A percentile compares a stretch with the other conserved stretches of the same genome.
Evolutionary conservation across 768 basidiomycete genomes (phyloP).

Genomic region (Naganishia antarctica): DNA sequence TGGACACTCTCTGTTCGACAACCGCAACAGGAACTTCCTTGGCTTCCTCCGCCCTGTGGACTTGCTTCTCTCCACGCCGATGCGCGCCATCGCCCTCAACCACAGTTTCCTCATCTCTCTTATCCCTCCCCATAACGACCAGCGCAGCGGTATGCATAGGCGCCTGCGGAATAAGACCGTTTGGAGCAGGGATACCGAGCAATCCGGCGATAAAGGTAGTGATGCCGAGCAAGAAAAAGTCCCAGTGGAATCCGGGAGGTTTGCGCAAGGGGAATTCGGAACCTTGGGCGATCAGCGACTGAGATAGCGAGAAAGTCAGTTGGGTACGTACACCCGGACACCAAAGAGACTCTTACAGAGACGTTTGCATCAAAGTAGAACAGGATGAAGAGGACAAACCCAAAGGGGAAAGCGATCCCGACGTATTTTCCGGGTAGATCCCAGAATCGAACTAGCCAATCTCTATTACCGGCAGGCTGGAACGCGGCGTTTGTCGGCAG

Average conservation of each 20-base stretch:
- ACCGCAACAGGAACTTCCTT: constrained; percentile 57
- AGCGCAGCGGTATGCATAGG: constrained; percentile 88
- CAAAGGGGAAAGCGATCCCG: constrained; percentile 81
- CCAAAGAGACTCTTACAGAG: constrained; percentile 63
- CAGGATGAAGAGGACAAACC: constrained; percentile 77
- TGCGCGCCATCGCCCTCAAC: constrained; percentile 26
- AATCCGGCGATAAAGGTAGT: constrained; percentile 83
- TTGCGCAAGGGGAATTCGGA: constrained; percentile 84
- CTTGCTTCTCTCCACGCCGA: constrained; percentile 7
- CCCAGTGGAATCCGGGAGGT: constrained; percentile 63
- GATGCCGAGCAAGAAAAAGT: constrained; percentile 85
- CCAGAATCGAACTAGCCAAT: constrained; percentile 88
- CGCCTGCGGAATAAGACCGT: constrained; percentile 58
- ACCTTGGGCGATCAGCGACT: constrained; percentile 90
- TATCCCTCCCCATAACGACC: constrained; percentile 58
- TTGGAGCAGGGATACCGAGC: constrained; percentile 47
- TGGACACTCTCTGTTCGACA: constrained; percentile 89
- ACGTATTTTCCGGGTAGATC: constrained; percentile 81
- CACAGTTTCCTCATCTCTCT: constrained; percentile 25
- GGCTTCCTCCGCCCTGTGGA: constrained; percentile 24
- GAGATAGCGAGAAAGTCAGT: background rate
- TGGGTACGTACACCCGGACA: constrained; percentile 2
- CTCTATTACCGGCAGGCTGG: constrained; percentile 62
- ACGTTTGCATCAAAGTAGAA: constrained; percentile 97
- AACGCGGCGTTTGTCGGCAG: constrained; percentile 68